Evolutionary conservation across 139 green algal species (phyloP).

Genomic region (Closterium sp.): DNA sequence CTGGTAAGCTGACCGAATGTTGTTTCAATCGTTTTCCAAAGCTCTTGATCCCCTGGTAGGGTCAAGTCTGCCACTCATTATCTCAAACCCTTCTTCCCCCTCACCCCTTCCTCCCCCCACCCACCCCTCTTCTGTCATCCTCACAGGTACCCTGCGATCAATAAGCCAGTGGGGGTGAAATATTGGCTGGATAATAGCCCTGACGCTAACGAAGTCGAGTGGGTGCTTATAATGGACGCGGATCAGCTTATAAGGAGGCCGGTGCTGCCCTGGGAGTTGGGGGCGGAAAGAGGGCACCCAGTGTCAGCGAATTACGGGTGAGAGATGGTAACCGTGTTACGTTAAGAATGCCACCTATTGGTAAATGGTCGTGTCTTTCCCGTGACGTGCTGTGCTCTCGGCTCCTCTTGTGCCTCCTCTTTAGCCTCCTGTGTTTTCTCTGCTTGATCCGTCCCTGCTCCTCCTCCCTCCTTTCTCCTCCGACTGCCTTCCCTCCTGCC

Average conservation of each 20-base stretch:
- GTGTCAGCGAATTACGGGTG: conserved; percentile 54
- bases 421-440: neutral
- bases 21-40: too few relatives aligned
- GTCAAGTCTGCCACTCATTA: too few relatives aligned
- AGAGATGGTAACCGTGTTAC: neutral
- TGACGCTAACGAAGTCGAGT: conserved; percentile 47
- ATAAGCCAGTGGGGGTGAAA: conserved; percentile 51
- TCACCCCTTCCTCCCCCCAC: too few relatives aligned
- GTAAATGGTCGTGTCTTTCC: neutral
- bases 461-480: neutral
- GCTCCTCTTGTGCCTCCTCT: neutral
- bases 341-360: neutral
- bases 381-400: neutral
- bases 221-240: conserved; percentile 58
- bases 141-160: conserved; percentile 56
- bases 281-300: conserved; percentile 33
- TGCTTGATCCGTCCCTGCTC: neutral
- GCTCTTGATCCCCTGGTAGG: too few relatives aligned
- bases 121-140: too few relatives aligned
- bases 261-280: conserved; percentile 44
- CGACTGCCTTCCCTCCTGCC: neutral
- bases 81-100: too few relatives aligned
- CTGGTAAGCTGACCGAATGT: too few relatives aligned
- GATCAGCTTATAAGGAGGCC: conserved; percentile 56
- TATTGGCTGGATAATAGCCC: conserved; percentile 54